phyloP scores from a whole-genome alignment of 2,329 filamentous ascomycete species.

The Coniella vitis region DNA sequence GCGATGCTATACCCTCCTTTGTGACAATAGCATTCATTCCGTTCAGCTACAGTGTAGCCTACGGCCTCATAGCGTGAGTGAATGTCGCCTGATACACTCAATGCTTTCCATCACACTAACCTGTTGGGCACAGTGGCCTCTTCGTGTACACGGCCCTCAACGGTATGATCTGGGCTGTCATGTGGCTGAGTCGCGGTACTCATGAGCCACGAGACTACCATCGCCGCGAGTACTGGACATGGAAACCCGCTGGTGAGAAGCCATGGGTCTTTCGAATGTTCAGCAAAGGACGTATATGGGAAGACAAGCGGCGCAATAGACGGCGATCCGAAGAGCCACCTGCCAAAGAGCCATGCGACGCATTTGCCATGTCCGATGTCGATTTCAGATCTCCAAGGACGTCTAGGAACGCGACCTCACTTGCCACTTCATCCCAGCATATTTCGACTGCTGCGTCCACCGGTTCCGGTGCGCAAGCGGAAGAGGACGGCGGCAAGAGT shows the following conservation, averaged over 20 bases:
- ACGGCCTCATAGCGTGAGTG: conserved; percentile 64
- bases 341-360: conserved; percentile 9
- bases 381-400: conserved; percentile 10
- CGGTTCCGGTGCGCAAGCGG: neutral
- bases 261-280: conserved; percentile 40
- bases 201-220: conserved; percentile 46
- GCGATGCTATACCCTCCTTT: conserved; percentile 69
- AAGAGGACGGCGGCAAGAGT: neutral
- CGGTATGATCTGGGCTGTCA: conserved; percentile 37
- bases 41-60: conserved; percentile 72
- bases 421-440: conserved; percentile 9
- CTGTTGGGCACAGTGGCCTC: conserved; percentile 35
- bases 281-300: conserved; percentile 21
- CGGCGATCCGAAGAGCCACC: neutral
- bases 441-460: conserved; percentile 4
- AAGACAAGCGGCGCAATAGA: conserved; percentile 17
- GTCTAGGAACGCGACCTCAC: conserved; percentile 7
- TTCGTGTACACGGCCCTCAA: conserved; percentile 47
- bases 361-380: conserved; percentile 13
- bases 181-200: conserved; percentile 35
- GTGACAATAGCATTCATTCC: conserved; percentile 70
- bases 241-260: conserved; percentile 40
- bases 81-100: too few relatives aligned
- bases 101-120: neutral
- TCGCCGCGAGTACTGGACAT: conserved; percentile 50